These are phyloP conservation scores for Plectosphaerella sp. DNA, from an alignment of 2,329 filamentous ascomycete species.

Conservation along the genomic window DNA sequence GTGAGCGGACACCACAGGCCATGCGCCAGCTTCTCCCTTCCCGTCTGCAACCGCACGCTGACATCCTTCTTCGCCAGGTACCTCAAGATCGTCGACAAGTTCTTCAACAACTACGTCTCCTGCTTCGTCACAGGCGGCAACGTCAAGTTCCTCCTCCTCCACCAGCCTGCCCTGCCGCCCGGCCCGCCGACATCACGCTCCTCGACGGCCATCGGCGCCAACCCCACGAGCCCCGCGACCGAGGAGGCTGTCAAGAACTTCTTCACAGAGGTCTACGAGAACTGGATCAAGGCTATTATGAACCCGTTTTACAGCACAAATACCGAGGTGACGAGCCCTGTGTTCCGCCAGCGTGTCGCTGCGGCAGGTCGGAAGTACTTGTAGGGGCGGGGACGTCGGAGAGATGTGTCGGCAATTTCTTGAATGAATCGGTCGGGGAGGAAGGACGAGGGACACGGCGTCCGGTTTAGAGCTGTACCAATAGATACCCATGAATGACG, in stretches of 20 bases:
- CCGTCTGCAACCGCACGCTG: conserved; percentile 7
- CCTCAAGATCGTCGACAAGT: conserved; percentile 93
- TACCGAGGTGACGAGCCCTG: conserved; percentile 77
- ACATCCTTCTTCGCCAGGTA: conserved; percentile 56
- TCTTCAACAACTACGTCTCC: conserved; percentile 92
- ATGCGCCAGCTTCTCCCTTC: neutral
- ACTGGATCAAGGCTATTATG: conserved; percentile 96
- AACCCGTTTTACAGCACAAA: conserved; percentile 90
- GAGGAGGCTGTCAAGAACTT: conserved; percentile 96
- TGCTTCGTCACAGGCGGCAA: conserved; percentile 92
- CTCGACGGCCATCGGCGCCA: conserved; percentile 71
- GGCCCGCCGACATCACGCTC: conserved; percentile 40
- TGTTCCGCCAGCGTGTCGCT: conserved; percentile 77
- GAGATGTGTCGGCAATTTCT: neutral
- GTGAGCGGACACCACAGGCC: conserved; percentile 42
- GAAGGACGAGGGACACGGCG: neutral
- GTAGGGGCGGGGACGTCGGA: conserved; percentile 34
- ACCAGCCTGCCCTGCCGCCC: conserved; percentile 61
- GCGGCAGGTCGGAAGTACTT: conserved; percentile 92
- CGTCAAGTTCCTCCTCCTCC: conserved; percentile 89
- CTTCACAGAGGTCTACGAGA: conserved; percentile 93
- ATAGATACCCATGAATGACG: neutral
- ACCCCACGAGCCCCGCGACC: conserved; percentile 82
- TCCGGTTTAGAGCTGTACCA: conserved; percentile 21
- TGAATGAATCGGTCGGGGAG: neutral